Base-by-base conservation (phyloP, 2,329 filamentous ascomycete genomes). In the Nectriaceae sp. region DNA sequence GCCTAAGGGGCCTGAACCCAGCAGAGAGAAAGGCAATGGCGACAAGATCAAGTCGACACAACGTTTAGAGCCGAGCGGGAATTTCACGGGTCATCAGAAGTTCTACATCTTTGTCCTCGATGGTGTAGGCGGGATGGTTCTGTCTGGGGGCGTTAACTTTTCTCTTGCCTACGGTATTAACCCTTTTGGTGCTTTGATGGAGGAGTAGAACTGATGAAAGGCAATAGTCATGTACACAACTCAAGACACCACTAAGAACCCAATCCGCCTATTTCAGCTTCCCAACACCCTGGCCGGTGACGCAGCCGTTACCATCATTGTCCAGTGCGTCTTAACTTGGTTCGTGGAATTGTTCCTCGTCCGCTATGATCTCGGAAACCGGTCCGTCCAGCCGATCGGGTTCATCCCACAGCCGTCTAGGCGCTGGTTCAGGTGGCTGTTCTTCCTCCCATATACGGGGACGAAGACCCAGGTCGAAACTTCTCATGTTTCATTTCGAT, bases 321-420 rank as follows among this genome's bases (percentile, higher is more conserved):
- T 80, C 42, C 77, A 80, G 60, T 72, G 67, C 54, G 60, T 76
- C 52, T 65, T 78, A 40, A 81, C 78, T 19, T 82, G 78, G 77
- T 64, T 77, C 42, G 65, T 78, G 36, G 75, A 80, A 57, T 64
- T 71, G 29, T 49, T 70, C 21, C 60, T 79, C n/a, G 76, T 81
- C 21, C 73, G 72, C 54, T 65, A 66, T 19, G 76, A 80, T 61
- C 63, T 82, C 18, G 66, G 62, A 19, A 64, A 64, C 26, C 73
- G 75, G 26, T 67, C 65, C 8, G 69, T 81, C 38, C 70, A 75
- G 49, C 71, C 78, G 21, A 71, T 80, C 22, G 75, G 75, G 26
- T 75, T 75, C 53, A 49, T 73, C 52, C 55, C 60, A 4, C 61
- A 73, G 54, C 76, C 73, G 1, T 50, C 49, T 2, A 43, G 46